Evolutionary conservation across 768 basidiomycete genomes (phyloP), one percentile per base, ranked within the genome.

Genomic region (Butyriboletus loyo): DNA sequence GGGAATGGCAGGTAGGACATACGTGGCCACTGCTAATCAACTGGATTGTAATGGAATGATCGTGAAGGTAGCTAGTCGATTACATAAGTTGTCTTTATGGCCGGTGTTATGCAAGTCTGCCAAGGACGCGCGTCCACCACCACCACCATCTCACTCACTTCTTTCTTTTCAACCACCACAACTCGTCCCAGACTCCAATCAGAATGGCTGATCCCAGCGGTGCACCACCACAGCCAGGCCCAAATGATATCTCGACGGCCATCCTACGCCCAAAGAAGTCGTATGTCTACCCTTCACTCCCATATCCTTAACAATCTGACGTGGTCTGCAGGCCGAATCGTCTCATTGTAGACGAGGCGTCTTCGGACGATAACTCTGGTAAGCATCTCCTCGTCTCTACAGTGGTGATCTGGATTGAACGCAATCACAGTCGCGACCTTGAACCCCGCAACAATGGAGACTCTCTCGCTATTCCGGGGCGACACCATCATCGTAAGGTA

Each of bases 251-350:
- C 49, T 92, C 95, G 19, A 98, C 96, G 32, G 96, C 96, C 43
- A 98, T 99, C 70, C 79, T 99, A 54, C 78, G 97, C 56, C 87
- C 88, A 58, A 99, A 98, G 89, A 96, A 97, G 81, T 95, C 92
- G 96, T 97, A 71, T 60, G 92, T 80, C 19, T 40, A 32, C n/a
- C 28, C 21, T 49, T 56, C 40, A 40, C 25, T 56, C 38, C 27
- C 50, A 45, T 50, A 49, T 45, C 42, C 49, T 28, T 46, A 42
- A 28, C 25, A 37, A 61, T 57, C 48, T 60, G 50, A 63, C 59
- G 49, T 46, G n/a, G 58, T 17, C 52, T 56, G 5, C 64, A 98
- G 95, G 22, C 96, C 97, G 30, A 97, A 98, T 78, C 92, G 96
- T 68, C 83, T 99, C 57, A 90, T 98, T 66, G 95, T 98, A 59